phyloP scores from a whole-genome alignment of 2,329 filamentous ascomycete species.

The Knufia fluminis region DNA sequence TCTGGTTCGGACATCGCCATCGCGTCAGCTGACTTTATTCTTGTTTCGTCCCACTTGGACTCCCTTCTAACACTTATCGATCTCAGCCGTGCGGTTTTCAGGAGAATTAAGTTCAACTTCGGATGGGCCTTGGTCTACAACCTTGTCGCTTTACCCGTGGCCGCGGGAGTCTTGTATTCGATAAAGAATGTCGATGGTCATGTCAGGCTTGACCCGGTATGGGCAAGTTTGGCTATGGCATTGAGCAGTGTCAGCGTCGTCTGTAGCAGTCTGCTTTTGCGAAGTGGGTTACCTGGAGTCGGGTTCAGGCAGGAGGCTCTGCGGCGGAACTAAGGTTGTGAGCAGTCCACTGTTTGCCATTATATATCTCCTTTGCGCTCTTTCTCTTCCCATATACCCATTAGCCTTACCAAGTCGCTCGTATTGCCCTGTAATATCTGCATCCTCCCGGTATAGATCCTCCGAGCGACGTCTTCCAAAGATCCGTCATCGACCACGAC shows the following conservation, averaged over 20 bases:
- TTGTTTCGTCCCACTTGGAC: constrained; percentile 18
- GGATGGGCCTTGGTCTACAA: constrained; percentile 23
- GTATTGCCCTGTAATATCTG: constrained; percentile 36
- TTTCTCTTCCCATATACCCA: constrained; percentile 32
- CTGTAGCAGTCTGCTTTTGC: constrained; percentile 51
- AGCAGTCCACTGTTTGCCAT: too few species aligned
- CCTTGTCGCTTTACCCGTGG: constrained; percentile 18
- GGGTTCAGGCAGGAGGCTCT: constrained; percentile 6
- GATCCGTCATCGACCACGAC: constrained; percentile 86
- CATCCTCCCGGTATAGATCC: constrained; percentile 60
- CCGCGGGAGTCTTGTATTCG: constrained; percentile 22
- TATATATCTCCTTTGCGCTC: too few species aligned
- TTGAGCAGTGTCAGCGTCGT: constrained; percentile 74
- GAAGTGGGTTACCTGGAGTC: constrained; percentile 10
- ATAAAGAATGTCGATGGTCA: constrained; percentile 1
- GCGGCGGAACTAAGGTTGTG: too few species aligned
- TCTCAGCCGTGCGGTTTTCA: constrained; percentile 17
- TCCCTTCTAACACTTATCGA: constrained; percentile 18
- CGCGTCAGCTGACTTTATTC: constrained; percentile 19
- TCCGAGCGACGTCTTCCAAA: constrained; percentile 60
- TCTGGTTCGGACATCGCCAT: constrained; percentile 21
- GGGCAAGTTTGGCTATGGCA: constrained; percentile 76
- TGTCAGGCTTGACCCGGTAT: constrained; percentile 34
- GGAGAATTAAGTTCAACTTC: constrained; percentile 23
- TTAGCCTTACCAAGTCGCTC: constrained; percentile 50